Conservation (phyloP, 179 eudicot genomes). For the Pouteria campechiana region DNA sequence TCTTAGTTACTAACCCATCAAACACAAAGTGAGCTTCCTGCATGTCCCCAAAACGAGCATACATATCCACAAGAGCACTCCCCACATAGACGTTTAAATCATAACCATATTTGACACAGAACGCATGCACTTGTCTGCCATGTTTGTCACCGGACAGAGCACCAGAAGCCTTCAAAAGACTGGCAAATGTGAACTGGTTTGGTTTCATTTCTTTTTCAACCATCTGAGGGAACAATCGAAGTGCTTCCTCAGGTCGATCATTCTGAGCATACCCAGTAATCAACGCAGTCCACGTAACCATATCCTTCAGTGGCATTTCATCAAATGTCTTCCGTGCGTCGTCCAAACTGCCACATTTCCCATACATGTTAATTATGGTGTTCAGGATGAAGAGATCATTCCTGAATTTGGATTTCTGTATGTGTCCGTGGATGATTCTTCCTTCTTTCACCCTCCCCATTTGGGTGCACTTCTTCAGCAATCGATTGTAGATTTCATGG, state of each 20-base stretch:
- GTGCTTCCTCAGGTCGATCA: conserved; percentile 31
- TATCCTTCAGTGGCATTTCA: conserved; percentile 39
- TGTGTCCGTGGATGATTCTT: conserved; percentile 42
- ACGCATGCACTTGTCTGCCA: conserved; percentile 57
- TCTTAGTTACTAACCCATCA: conserved; percentile 32
- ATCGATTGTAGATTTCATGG: conserved; percentile 22
- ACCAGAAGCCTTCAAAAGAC: conserved; percentile 55
- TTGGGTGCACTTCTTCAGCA: conserved; percentile 38
- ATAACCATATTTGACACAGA: conserved; percentile 41
- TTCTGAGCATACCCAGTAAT: conserved; percentile 55
- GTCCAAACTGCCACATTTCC: conserved; percentile 38
- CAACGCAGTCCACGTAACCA: conserved; percentile 55
- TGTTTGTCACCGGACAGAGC: conserved; percentile 17
- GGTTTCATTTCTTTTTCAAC: conserved; percentile 37
- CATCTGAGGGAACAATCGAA: conserved; percentile 47
- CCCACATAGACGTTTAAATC: conserved; percentile 51
- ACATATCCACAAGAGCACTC: conserved; percentile 63
- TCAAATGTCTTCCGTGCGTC: conserved; percentile 47
- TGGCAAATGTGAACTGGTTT: conserved; percentile 54
- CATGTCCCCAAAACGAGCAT: conserved; percentile 42
- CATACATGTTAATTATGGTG: conserved; percentile 49
- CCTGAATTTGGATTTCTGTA: conserved; percentile 30
- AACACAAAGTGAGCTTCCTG: conserved; percentile 39
- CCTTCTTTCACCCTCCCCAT: conserved; percentile 39
- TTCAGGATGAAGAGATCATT: conserved; percentile 30